Evolutionary conservation across 2,329 filamentous ascomycete species (phyloP).

Genomic region (Mycosphaerella arachidis): DNA sequence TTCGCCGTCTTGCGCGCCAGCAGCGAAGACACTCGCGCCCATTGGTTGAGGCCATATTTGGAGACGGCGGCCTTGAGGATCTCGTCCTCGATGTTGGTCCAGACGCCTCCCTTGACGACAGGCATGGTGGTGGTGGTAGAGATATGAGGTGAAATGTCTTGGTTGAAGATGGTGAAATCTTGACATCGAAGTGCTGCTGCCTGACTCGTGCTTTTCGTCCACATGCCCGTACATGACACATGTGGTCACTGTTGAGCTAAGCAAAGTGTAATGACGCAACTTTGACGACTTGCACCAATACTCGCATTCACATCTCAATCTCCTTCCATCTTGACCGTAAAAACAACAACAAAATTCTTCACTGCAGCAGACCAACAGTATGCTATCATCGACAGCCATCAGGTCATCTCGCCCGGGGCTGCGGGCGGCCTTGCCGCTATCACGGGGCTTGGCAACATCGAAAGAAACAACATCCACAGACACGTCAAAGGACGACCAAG

Average conservation of each 20-base stretch:
- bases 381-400: not conserved
- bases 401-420: not conserved
- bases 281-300: too few species aligned
- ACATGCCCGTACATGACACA: too few species aligned
- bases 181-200: too few species aligned
- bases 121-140: conserved; percentile 53
- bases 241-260: too few species aligned
- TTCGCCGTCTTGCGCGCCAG: conserved; percentile 96
- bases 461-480: not conserved
- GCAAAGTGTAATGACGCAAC: too few species aligned
- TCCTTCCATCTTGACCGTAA: not conserved
- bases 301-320: not conserved
- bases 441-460: not conserved
- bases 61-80: conserved; percentile 94
- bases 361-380: not conserved
- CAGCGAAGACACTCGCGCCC: conserved; percentile 95
- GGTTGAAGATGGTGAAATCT: too few species aligned
- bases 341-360: not conserved
- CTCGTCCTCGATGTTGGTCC: conserved; percentile 79
- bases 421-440: not conserved
- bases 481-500: conserved; percentile 15
- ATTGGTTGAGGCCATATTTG: conserved; percentile 94
- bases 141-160: too few species aligned
- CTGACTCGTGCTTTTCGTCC: too few species aligned
- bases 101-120: conserved; percentile 63